phyloP scores from a whole-genome alignment of 2,329 filamentous ascomycete species.

The Cordyceps fumosorosea region DNA sequence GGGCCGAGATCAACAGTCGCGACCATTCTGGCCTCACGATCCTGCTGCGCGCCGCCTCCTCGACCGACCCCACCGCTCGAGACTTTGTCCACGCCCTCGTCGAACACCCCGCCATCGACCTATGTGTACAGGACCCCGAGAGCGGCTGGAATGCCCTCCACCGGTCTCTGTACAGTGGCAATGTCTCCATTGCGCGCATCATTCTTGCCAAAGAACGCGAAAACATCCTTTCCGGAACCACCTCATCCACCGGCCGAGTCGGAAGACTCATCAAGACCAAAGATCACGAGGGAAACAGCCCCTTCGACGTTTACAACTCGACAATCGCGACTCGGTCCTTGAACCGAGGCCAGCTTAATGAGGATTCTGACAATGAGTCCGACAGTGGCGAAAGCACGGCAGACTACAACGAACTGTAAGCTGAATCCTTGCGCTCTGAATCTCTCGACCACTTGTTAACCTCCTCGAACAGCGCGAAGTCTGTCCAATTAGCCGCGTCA shows the following conservation, averaged over 20 bases:
- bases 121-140: slow-evolving; percentile 82
- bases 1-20: slow-evolving; percentile 74
- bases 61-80: slow-evolving; percentile 59
- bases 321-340: slow-evolving; percentile 77
- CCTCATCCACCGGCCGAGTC: slow-evolving; percentile 53
- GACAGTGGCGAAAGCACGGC: slow-evolving; percentile 45
- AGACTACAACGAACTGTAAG: slow-evolving; percentile 25
- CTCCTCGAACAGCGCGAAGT: not conserved
- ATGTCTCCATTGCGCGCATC: slow-evolving; percentile 75
- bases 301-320: slow-evolving; percentile 85
- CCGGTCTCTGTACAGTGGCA: slow-evolving; percentile 82
- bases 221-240: slow-evolving; percentile 54
- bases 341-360: slow-evolving; percentile 27
- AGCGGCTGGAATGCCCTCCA: slow-evolving; percentile 96
- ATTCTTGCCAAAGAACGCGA: slow-evolving; percentile 72
- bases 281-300: slow-evolving; percentile 88
- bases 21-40: slow-evolving; percentile 78
- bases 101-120: slow-evolving; percentile 73
- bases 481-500: not conserved
- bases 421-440: slow-evolving; percentile 2
- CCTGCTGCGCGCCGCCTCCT: slow-evolving; percentile 77
- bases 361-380: slow-evolving; percentile 39
- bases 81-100: slow-evolving; percentile 74
- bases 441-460: not conserved
- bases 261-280: slow-evolving; percentile 87